Evolutionary conservation across 352 stramenopile species (phyloP).

Genomic region (Phytopythium boreale): DNA sequence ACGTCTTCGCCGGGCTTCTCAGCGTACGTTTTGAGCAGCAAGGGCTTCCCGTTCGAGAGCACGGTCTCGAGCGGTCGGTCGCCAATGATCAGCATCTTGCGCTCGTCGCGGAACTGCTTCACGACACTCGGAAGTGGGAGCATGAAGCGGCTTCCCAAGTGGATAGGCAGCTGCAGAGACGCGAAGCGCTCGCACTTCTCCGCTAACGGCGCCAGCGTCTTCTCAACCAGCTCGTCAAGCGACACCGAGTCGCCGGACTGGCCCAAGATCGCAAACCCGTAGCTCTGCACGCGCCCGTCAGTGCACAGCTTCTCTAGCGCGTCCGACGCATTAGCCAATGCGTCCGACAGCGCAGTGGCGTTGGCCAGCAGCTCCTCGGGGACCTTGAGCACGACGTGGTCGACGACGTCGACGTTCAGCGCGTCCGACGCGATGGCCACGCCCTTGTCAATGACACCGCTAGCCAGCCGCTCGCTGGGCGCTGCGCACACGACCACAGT

Average conservation of each 20-base stretch:
- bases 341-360: constrained; percentile 22
- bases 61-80: constrained; percentile 60
- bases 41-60: constrained; percentile 65
- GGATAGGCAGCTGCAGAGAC: constrained; percentile 58
- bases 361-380: constrained; percentile 39
- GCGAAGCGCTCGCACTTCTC: constrained; percentile 45
- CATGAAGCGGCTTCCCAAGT: constrained; percentile 32
- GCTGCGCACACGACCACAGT: constrained; percentile 10
- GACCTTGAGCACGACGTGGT: constrained; percentile 64
- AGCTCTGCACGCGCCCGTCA: constrained; percentile 56
- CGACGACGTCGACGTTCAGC: constrained; percentile 56
- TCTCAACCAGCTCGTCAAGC: constrained; percentile 45
- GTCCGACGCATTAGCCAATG: constrained; percentile 29
- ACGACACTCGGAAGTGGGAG: constrained; percentile 28
- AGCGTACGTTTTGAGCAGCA: constrained; percentile 45
- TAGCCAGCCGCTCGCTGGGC: constrained; percentile 32
- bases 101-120: constrained; percentile 40
- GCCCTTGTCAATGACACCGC: constrained; percentile 39
- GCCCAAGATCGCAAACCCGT: constrained; percentile 44
- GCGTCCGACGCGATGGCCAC: constrained; percentile 45
- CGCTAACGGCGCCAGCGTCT: constrained; percentile 35
- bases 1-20: constrained; percentile 56
- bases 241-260: constrained; percentile 7
- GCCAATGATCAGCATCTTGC: constrained; percentile 52
- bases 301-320: constrained; percentile 36